Conservation (phyloP, 306 rosid species). For the Abrus precatorius region DNA sequence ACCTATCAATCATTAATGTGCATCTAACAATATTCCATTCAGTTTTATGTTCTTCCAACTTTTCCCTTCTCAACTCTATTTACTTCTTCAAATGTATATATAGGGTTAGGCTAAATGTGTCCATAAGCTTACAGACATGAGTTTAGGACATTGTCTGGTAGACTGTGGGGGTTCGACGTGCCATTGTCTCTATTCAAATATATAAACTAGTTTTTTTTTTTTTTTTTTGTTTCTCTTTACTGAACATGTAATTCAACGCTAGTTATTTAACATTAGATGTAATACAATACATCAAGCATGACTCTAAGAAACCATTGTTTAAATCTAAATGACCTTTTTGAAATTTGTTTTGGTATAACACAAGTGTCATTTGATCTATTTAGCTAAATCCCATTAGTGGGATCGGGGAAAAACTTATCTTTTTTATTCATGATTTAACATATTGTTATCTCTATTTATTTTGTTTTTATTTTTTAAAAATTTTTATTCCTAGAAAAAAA, state of each 20-base stretch:
- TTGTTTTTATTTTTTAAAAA: conserved; percentile 12
- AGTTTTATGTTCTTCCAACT: no score
- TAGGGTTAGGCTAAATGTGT: conserved; percentile 11
- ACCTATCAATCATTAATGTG: no score
- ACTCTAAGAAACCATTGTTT: conserved; percentile 7
- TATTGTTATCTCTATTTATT: background rate
- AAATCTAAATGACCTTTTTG: background rate
- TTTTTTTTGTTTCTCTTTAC: background rate
- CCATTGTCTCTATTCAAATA: conserved; percentile 33
- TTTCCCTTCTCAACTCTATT: no score
- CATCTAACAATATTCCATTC: no score
- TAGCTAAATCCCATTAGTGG: background rate
- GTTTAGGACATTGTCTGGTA: conserved; percentile 5
- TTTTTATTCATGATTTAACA: conserved; percentile 7
- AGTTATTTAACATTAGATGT: conserved; percentile 3
- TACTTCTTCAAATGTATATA: background rate
- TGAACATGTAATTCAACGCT: conserved; percentile 13
- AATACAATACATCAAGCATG: conserved; percentile 5
- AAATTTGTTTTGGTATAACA: conserved; percentile 6
- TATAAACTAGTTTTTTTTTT: background rate
- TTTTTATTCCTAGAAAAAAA: conserved; percentile 18
- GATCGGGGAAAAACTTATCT: background rate
- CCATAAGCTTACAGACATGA: conserved; percentile 35
- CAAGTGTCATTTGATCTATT: conserved; percentile 13
- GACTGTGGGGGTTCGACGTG: conserved; percentile 21